These are phyloP conservation scores for Hygrophorus pudorinus DNA, from an alignment of 768 basidiomycete genomes.

Conservation along the genomic window DNA sequence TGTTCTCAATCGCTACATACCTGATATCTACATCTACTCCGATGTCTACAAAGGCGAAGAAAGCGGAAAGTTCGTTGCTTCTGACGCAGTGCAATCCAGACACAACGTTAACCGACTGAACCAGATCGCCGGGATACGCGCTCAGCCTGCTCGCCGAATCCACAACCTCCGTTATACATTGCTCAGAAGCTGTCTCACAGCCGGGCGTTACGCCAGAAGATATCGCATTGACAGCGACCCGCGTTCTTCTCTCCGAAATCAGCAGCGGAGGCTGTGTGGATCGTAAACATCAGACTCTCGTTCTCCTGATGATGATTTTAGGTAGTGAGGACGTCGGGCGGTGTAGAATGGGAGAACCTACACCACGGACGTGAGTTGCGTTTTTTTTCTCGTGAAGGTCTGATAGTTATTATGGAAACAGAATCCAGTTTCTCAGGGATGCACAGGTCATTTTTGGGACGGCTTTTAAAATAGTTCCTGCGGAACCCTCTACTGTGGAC, in stretches of 20 bases:
- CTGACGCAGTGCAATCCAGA: not conserved
- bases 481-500: slow-evolving; percentile 33
- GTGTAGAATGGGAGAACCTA: slow-evolving; percentile 78
- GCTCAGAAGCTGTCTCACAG: slow-evolving; percentile 76
- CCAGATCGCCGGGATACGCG: slow-evolving; percentile 92
- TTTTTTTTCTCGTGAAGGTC: not conserved
- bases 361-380: slow-evolving; percentile 59
- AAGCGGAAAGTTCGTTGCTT: slow-evolving; percentile 75
- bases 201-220: slow-evolving; percentile 89
- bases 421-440: slow-evolving; percentile 89
- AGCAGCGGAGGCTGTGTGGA: slow-evolving; percentile 84
- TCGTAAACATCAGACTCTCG: slow-evolving; percentile 76
- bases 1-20: slow-evolving; percentile 90
- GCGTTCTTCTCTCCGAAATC: slow-evolving; percentile 71
- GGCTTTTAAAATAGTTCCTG: slow-evolving; percentile 80
- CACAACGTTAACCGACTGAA: not conserved
- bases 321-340: slow-evolving; percentile 95
- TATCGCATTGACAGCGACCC: slow-evolving; percentile 73
- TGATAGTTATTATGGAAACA: slow-evolving; percentile 20
- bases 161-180: slow-evolving; percentile 82
- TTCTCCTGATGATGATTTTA: slow-evolving; percentile 86
- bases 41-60: slow-evolving; percentile 98
- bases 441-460: slow-evolving; percentile 77
- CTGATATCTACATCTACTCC: slow-evolving; percentile 96
- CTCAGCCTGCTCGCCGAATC: slow-evolving; percentile 86